A percentile compares a stretch with the other conserved stretches of the same genome.
phyloP scores from a whole-genome alignment of 1,139 yeast genomes.

The Candida sanyaensis region DNA sequence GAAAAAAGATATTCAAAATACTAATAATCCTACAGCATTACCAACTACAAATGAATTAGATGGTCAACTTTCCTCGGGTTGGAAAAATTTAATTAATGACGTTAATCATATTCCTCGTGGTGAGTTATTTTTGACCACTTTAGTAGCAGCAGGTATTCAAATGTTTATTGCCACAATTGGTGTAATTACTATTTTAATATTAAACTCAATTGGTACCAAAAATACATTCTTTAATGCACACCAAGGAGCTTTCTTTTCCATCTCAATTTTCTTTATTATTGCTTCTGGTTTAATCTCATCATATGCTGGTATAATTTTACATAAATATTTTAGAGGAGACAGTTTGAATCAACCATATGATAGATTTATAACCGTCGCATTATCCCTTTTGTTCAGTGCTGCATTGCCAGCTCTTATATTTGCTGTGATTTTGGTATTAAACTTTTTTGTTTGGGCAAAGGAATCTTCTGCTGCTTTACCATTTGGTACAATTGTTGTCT shows the following conservation, averaged over 20 bases:
- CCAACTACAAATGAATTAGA: slow-evolving; percentile 16
- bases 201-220: slow-evolving; percentile 35
- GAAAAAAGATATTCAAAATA: slow-evolving; percentile 33
- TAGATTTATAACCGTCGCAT: slow-evolving; percentile 16
- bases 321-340: slow-evolving; percentile 51
- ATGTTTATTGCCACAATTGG: slow-evolving; percentile 64
- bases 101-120: slow-evolving; percentile 54
- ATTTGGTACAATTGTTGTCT: slow-evolving; percentile 65
- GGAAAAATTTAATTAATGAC: slow-evolving; percentile 58
- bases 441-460: slow-evolving; percentile 73
- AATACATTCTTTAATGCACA: slow-evolving; percentile 48
- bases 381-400: slow-evolving; percentile 60
- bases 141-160: slow-evolving; percentile 78
- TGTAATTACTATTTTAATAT: slow-evolving; percentile 58
- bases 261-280: slow-evolving; percentile 61
- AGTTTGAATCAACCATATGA: slow-evolving; percentile 29
- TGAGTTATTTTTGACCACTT: slow-evolving; percentile 50
- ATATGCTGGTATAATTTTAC: slow-evolving; percentile 63
- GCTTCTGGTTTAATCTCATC: slow-evolving; percentile 77
- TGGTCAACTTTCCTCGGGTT: slow-evolving; percentile 20
- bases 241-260: slow-evolving; percentile 65
- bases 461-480: slow-evolving; percentile 80
- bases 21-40: slow-evolving; percentile 20
- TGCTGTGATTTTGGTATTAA: slow-evolving; percentile 54
- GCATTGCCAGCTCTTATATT: slow-evolving; percentile 61